Base-by-base conservation (phyloP, 768 basidiomycete genomes). In the Pholiota conissans region DNA sequence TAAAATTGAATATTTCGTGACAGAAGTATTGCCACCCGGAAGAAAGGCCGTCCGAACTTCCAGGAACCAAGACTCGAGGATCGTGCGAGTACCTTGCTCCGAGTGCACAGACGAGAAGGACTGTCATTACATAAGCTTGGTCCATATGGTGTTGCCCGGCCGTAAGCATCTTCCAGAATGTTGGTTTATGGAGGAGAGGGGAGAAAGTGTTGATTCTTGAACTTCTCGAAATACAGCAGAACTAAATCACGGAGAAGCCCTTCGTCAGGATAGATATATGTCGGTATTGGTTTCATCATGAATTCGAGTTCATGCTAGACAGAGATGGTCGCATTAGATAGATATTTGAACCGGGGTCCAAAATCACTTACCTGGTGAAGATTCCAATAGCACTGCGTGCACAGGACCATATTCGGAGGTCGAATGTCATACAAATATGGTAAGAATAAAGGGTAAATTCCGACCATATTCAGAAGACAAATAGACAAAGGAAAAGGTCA, bases 91-190 rank as follows among this genome's bases (percentile, higher is more conserved):
- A 88, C 26, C 89, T 78, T 55, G 74, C 71, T 27, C 75, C 90
- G 29, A 84, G 69, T 0, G 91, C 89, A 64, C 88, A 87, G 0
- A 90, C 79, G 3, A 85, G 71, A 9, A 92, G 78, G 45, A 92
- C 80, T 0, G 79, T 75, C 24, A 76, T 71, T 0, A 76, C 82
- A 66, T 92, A 91, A 0, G 74, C 65, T 1, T 70, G 34, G 51
- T 89, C 78, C 3, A 67, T 70, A 6, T 79, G 63, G 67, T 90
- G 84, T 5, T 81, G 65, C 0, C 78, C 76, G 5, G 78, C 71
- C 0, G 62, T 63, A 13, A 87, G 62, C 29, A 78, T 75, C n/a
- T 73, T 71, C 55, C 84, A 75, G 60, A 93, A 92, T 8, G 81
- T 80, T 0, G 85, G 85, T 0, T 81, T 79, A 63, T 93, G 91